These are phyloP conservation scores for Areca catechu DNA, from an alignment of 176 grass and related monocot genomes.

Conservation along the genomic window DNA sequence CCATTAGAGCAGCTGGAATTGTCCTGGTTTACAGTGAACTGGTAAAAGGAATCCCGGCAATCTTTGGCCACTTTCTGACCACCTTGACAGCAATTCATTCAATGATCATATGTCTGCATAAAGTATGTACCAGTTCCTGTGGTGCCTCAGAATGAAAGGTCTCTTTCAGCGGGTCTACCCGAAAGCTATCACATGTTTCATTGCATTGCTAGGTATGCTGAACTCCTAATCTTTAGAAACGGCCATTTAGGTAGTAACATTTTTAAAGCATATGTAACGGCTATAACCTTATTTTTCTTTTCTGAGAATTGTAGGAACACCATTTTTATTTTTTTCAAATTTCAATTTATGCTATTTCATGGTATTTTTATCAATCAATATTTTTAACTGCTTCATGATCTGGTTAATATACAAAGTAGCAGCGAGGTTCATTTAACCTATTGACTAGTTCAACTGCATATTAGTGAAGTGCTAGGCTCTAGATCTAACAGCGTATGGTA, in stretches of 20 bases:
- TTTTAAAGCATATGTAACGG: not conserved
- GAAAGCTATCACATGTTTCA: slow-evolving; percentile 91
- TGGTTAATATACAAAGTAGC: too few species aligned
- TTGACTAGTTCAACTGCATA: too few species aligned
- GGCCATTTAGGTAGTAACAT: not conserved
- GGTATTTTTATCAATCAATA: too few species aligned
- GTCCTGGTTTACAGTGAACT: slow-evolving; percentile 92
- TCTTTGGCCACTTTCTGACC: slow-evolving; percentile 88
- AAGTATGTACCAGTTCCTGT: slow-evolving; percentile 93
- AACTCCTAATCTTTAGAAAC: not conserved
- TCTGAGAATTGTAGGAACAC: too few species aligned
- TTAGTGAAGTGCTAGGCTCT: too few species aligned
- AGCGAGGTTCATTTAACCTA: too few species aligned
- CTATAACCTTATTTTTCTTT: not conserved
- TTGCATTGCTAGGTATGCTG: slow-evolving; percentile 75
- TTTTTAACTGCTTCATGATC: too few species aligned
- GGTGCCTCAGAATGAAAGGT: slow-evolving; percentile 91
- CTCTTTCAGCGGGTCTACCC: slow-evolving; percentile 84
- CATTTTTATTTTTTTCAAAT: too few species aligned
- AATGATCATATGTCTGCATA: slow-evolving; percentile 94
- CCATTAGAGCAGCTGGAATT: slow-evolving; percentile 81
- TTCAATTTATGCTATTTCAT: too few species aligned
- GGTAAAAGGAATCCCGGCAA: slow-evolving; percentile 82
- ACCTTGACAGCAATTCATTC: slow-evolving; percentile 91
- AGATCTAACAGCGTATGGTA: too few species aligned